phyloP scores from a whole-genome alignment of 495 filamentous ascomycete genomes.

The Penicillium tannophilum region DNA sequence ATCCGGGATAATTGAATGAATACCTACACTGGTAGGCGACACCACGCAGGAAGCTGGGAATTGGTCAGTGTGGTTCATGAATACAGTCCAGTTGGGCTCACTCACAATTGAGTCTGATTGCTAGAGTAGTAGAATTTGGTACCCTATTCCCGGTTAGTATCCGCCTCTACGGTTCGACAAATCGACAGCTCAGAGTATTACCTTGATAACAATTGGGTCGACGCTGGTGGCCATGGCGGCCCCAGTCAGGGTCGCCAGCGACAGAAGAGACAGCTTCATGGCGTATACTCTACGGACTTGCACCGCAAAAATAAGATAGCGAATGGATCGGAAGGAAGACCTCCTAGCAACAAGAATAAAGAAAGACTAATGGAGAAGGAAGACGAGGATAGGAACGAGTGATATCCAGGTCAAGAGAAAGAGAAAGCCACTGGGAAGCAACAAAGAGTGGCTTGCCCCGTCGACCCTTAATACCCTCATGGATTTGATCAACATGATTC shows the following conservation, averaged over 20 bases:
- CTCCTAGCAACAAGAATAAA: constrained; percentile 5
- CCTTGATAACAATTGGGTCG: constrained; percentile 74
- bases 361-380: background rate
- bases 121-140: constrained; percentile 80
- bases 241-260: constrained; percentile 51
- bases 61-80: constrained; percentile 9
- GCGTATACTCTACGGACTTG: constrained; percentile 12
- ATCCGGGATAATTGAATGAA: background rate
- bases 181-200: constrained; percentile 9
- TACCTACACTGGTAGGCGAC: constrained; percentile 79
- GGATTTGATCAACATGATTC: constrained; percentile 17
- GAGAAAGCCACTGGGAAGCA: background rate
- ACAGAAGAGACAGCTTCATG: constrained; percentile 49
- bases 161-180: background rate
- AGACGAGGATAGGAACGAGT: constrained; percentile 18
- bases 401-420: constrained; percentile 11
- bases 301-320: constrained; percentile 16
- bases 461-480: constrained; percentile 25
- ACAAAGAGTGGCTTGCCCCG: constrained; percentile 19
- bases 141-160: constrained; percentile 44
- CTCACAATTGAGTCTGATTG: constrained; percentile 79
- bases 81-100: background rate
- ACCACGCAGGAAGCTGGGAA: constrained; percentile 70
- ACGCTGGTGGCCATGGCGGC: constrained; percentile 54
- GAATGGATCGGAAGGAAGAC: constrained; percentile 21